Evolutionary conservation across 2,329 filamentous ascomycete species (phyloP).

Genomic region (Beauveria varroae): DNA sequence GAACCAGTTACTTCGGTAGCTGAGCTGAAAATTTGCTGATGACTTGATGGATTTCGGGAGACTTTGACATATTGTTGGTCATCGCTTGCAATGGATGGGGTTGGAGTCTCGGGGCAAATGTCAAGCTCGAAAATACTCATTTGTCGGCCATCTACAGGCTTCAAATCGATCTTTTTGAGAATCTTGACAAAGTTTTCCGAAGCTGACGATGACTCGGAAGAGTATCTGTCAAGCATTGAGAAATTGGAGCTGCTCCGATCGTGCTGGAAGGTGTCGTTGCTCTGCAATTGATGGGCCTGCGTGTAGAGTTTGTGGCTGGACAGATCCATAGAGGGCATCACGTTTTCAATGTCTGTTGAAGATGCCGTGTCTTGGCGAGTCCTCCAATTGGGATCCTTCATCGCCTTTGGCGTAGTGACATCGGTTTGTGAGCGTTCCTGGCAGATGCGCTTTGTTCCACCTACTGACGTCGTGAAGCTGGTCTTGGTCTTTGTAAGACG

Average conservation of each 20-base stretch:
- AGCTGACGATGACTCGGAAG: background rate
- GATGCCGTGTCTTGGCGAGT: conserved; percentile 15
- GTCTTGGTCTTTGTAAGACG: background rate
- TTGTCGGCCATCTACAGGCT: background rate
- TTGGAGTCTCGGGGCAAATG: background rate
- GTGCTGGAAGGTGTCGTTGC: background rate
- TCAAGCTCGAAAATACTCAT: conserved; percentile 8
- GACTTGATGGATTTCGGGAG: background rate
- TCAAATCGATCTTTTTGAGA: background rate
- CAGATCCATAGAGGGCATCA: background rate
- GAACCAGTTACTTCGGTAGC: background rate
- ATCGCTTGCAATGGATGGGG: background rate
- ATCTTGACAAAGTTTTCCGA: background rate
- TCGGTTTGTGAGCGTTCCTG: conserved; percentile 15
- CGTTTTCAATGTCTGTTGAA: background rate
- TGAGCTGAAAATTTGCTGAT: background rate
- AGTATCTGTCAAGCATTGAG: background rate
- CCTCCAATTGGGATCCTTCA: conserved; percentile 30
- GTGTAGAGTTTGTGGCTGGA: background rate
- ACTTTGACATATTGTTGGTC: background rate
- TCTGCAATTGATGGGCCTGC: background rate
- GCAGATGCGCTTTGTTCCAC: background rate
- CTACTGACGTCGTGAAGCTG: background rate
- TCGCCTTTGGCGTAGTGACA: conserved; percentile 23
- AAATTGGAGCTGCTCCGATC: background rate